Conservation (phyloP, 306 rosid genomes). For the Dicorynia guianensis region DNA sequence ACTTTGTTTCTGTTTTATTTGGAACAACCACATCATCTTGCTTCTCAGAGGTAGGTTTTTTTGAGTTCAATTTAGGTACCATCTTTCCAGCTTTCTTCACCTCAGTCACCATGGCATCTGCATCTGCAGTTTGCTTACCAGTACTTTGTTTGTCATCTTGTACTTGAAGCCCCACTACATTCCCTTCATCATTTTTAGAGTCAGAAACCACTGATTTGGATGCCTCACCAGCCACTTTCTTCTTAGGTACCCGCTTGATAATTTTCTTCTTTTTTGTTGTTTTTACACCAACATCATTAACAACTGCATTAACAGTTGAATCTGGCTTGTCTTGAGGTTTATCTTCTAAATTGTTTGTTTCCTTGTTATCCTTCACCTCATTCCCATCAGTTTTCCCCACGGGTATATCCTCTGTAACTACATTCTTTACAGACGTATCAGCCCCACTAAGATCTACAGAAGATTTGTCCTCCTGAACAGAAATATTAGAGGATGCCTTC, state of each 20-base stretch:
- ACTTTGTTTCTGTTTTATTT: constrained; percentile 47
- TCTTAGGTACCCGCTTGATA: constrained; percentile 84
- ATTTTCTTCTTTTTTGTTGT: constrained; percentile 78
- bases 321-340: constrained; percentile 64
- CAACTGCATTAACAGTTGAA: constrained; percentile 46
- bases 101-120: constrained; percentile 43
- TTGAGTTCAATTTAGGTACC: constrained; percentile 57
- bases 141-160: constrained; percentile 47
- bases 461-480: constrained; percentile 51
- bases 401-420: constrained; percentile 47
- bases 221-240: constrained; percentile 62
- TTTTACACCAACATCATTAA: constrained; percentile 55
- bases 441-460: constrained; percentile 54
- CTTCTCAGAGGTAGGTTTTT: constrained; percentile 48
- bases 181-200: constrained; percentile 45
- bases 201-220: constrained; percentile 52
- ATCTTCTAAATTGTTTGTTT: constrained; percentile 49
- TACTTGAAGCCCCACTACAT: constrained; percentile 40
- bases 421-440: constrained; percentile 50
- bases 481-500: constrained; percentile 47
- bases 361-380: constrained; percentile 53
- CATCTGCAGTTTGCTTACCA: constrained; percentile 54
- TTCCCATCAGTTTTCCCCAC: constrained; percentile 51
- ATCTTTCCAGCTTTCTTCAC: constrained; percentile 49
- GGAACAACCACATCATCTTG: constrained; percentile 46